Evolutionary conservation across 352 stramenopile genomes (phyloP).

Genomic region (Globisporangium takayamanum): DNA sequence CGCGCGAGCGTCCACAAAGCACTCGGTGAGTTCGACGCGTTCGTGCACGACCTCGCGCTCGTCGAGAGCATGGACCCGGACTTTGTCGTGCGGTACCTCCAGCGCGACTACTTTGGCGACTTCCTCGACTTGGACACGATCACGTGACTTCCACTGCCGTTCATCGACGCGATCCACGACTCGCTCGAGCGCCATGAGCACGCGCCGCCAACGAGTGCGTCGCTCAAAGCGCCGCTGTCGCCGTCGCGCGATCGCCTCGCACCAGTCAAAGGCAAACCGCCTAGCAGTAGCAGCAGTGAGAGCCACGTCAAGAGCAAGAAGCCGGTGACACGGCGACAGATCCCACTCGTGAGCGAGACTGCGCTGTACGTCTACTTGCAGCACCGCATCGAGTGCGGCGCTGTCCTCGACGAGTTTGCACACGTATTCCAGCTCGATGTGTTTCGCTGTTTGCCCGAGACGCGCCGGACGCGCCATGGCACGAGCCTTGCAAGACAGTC

Average conservation of each 20-base stretch:
- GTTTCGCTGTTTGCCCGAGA: constrained; percentile 25
- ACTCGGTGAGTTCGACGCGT: constrained; percentile 32
- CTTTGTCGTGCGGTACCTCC: constrained; percentile 37
- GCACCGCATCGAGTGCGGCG: constrained; percentile 21
- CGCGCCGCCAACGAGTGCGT: constrained; percentile 14
- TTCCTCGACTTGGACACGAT: constrained; percentile 58
- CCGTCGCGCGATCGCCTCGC: background rate
- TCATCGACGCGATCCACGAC: constrained; percentile 32
- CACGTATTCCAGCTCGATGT: constrained; percentile 45
- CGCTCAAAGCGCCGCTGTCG: background rate
- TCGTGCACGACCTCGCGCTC: constrained; percentile 40
- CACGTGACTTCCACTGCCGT: constrained; percentile 39
- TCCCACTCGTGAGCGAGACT: constrained; percentile 23
- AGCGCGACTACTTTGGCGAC: constrained; percentile 30
- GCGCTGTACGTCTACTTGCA: constrained; percentile 40
- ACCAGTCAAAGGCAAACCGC: no score
- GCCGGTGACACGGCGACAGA: background rate
- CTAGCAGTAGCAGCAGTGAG: background rate
- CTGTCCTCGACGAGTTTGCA: constrained; percentile 33
- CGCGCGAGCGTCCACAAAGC: constrained; percentile 42
- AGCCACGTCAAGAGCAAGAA: background rate
- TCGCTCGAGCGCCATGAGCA: constrained; percentile 37
- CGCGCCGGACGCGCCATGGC: background rate
- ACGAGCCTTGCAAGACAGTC: constrained; percentile 1
- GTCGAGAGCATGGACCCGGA: constrained; percentile 39